Conservation (phyloP, 306 rosid genomes). For the Crataegus laevigata region DNA sequence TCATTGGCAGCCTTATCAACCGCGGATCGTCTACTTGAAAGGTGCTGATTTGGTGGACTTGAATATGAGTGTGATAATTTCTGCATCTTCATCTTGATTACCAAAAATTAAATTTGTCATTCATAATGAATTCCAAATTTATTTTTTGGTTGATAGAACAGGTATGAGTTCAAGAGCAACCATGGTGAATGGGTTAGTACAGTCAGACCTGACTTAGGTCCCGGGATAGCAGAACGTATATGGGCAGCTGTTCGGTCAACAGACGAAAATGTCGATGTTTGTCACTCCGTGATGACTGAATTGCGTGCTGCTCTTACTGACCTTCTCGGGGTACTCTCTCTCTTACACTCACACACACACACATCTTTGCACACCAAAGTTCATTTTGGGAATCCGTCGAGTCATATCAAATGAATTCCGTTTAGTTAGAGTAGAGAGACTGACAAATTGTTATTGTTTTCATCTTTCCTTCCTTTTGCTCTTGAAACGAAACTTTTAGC, state of each 20-base stretch:
- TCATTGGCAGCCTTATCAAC: conserved; percentile 78
- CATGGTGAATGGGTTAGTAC: conserved; percentile 68
- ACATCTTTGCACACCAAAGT: neutral
- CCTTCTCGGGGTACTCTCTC: conserved; percentile 73
- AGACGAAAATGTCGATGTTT: conserved; percentile 37
- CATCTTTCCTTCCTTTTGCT: conserved; percentile 1
- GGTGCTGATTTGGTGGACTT: conserved; percentile 29
- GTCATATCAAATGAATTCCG: neutral
- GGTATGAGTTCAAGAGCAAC: conserved; percentile 80
- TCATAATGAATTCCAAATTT: neutral
- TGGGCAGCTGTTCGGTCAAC: conserved; percentile 48
- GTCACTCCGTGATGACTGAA: conserved; percentile 47
- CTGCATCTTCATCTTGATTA: neutral
- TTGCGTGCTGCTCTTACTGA: conserved; percentile 52
- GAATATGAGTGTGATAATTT: conserved; percentile 9
- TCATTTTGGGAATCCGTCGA: neutral
- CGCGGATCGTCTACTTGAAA: conserved; percentile 59
- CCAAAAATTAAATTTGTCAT: neutral
- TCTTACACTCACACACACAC: neutral
- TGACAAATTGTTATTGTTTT: neutral
- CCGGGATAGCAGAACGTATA: conserved; percentile 69
- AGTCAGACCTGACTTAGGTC: conserved; percentile 70
- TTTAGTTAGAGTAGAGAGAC: neutral
- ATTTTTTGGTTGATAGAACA: conserved; percentile 14
- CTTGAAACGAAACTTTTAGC: neutral